Evolutionary conservation across 345 rosid genomes (phyloP).

Genomic region (Turnera subulata): DNA sequence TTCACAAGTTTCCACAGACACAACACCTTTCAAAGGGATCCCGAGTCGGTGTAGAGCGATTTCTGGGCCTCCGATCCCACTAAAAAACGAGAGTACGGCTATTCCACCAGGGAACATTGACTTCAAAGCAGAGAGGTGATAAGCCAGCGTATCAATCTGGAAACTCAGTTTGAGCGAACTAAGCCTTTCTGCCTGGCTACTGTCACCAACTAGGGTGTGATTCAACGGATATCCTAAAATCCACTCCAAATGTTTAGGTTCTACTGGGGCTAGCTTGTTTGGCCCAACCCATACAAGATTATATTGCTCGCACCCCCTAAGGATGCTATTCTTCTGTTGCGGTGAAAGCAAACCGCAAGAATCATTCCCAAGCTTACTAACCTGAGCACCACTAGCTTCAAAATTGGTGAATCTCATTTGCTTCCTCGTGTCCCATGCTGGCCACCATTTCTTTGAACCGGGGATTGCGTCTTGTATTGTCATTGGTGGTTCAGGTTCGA

Average conservation of each 20-base stretch:
- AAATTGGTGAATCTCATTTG: constrained; percentile 43
- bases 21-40: constrained; percentile 60
- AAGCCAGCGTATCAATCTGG: constrained; percentile 82
- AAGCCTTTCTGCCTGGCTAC: constrained; percentile 44
- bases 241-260: constrained; percentile 61
- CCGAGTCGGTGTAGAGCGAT: constrained; percentile 65
- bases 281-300: constrained; percentile 80
- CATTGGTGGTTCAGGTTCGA: constrained; percentile 50
- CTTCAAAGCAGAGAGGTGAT: constrained; percentile 81
- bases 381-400: constrained; percentile 39
- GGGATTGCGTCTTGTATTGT: constrained; percentile 68
- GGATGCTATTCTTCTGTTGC: constrained; percentile 57
- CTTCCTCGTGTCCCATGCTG: constrained; percentile 88
- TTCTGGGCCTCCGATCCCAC: constrained; percentile 81
- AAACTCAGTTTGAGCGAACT: constrained; percentile 51
- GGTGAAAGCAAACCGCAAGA: constrained; percentile 48
- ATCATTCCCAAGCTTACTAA: constrained; percentile 42
- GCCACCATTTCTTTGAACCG: constrained; percentile 77
- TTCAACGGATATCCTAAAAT: constrained; percentile 75
- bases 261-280: constrained; percentile 43
- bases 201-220: constrained; percentile 49
- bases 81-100: constrained; percentile 66
- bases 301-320: constrained; percentile 44
- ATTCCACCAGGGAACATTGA: constrained; percentile 59
- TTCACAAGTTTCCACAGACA: constrained; percentile 61